Conservation (phyloP, 202 grass and related monocot genomes). For the Cymbopogon flexuosus region DNA sequence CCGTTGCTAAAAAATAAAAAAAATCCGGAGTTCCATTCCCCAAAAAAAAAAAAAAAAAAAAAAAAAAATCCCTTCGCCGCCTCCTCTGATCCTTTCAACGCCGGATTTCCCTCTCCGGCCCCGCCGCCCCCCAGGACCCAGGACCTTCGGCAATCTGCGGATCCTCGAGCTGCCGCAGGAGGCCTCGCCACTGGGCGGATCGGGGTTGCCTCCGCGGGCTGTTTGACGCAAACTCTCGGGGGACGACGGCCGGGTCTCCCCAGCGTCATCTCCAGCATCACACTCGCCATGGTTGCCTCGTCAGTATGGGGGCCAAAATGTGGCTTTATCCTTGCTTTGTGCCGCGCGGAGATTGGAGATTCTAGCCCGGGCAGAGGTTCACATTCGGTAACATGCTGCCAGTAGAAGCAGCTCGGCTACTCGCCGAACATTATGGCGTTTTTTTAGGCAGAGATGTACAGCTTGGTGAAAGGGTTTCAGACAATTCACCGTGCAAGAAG, state of each 20-base stretch:
- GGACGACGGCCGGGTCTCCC: background rate
- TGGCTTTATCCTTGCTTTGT: constrained; percentile 7
- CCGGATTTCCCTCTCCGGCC: background rate
- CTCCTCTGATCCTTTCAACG: background rate
- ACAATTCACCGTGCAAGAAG: constrained; percentile 8
- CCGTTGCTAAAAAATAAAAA: too few species aligned
- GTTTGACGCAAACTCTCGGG: constrained; percentile 33
- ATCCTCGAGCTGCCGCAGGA: background rate
- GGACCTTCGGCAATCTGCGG: background rate
- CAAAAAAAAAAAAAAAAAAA: too few species aligned
- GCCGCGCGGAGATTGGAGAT: background rate
- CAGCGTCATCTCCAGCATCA: constrained; percentile 18
- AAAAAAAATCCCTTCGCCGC: too few species aligned
- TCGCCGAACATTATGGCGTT: constrained; percentile 3
- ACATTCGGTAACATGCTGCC: constrained; percentile 33
- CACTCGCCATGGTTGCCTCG: constrained; percentile 18
- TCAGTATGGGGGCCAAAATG: background rate
- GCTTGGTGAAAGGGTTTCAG: constrained; percentile 19
- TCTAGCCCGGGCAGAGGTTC: constrained; percentile 10
- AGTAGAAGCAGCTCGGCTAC: background rate
- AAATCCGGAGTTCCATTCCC: too few species aligned
- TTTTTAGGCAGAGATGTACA: background rate
- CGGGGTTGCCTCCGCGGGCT: background rate
- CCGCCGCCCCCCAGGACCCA: background rate
- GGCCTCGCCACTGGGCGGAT: too few species aligned